A percentile compares a stretch with the other conserved stretches of the same genome.
These are phyloP conservation scores for Diaporthe sp. DNA, from an alignment of 2,329 filamentous ascomycete species.

Conservation along the genomic window DNA sequence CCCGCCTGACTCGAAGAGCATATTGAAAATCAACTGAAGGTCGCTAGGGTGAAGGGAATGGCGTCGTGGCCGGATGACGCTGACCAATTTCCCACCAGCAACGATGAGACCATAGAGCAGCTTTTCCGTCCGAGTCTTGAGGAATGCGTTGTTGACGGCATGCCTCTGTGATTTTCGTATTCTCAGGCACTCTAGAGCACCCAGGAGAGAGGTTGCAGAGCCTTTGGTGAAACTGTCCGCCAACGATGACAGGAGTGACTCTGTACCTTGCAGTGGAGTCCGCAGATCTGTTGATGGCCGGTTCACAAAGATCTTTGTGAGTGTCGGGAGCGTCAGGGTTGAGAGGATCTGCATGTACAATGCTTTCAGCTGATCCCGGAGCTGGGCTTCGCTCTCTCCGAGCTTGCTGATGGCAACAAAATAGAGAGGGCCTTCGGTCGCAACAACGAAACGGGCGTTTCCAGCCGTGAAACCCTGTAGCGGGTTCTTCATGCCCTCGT, in stretches of 20 bases:
- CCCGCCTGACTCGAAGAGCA: slow-evolving; percentile 96
- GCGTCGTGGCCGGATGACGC: slow-evolving; percentile 92
- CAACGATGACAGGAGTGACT: slow-evolving; percentile 89
- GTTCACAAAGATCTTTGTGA: slow-evolving; percentile 89
- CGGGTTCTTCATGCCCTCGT: slow-evolving; percentile 82
- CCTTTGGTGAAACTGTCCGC: slow-evolving; percentile 95
- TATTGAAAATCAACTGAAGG: slow-evolving; percentile 97
- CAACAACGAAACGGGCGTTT: slow-evolving; percentile 85
- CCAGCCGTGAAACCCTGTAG: slow-evolving; percentile 90
- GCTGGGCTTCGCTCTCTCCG: slow-evolving; percentile 90
- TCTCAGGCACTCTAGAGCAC: slow-evolving; percentile 92
- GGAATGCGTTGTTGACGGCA: slow-evolving; percentile 86
- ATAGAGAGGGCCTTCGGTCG: slow-evolving; percentile 88
- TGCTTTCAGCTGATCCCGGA: slow-evolving; percentile 89
- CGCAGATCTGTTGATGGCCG: slow-evolving; percentile 95
- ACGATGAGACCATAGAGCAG: slow-evolving; percentile 95
- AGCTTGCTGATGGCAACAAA: slow-evolving; percentile 94
- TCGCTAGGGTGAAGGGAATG: slow-evolving; percentile 97
- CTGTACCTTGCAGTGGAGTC: slow-evolving; percentile 90
- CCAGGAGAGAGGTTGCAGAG: slow-evolving; percentile 88
- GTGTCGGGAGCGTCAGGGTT: slow-evolving; percentile 88
- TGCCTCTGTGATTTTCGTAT: slow-evolving; percentile 89
- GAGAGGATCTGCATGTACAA: slow-evolving; percentile 99
- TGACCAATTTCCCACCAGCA: slow-evolving; percentile 91
- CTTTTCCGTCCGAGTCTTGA: slow-evolving; percentile 82